A percentile compares a stretch with the other conserved stretches of the same genome.
phyloP scores from a whole-genome alignment of 345 rosid genomes.

The Aurinia saxatilis region DNA sequence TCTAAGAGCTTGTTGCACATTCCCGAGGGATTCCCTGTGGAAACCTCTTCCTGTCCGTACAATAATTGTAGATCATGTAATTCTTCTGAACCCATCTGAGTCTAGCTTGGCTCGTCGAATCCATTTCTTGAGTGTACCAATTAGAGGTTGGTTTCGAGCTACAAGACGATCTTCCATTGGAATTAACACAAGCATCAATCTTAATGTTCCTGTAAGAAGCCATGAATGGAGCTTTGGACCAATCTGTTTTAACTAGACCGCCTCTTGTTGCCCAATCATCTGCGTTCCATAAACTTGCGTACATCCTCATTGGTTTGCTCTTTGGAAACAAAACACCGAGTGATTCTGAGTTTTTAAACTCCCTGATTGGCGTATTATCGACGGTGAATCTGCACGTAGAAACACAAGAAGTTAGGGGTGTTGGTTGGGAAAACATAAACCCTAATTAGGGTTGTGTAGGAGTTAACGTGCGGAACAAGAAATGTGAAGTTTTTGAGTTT shows the following conservation, averaged over 20 bases:
- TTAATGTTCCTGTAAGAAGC: slow-evolving; percentile 36
- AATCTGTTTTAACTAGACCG: slow-evolving; percentile 51
- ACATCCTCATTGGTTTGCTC: slow-evolving; percentile 53
- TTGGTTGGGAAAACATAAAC: not conserved
- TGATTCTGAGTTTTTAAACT: slow-evolving; percentile 48
- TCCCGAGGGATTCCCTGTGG: slow-evolving; percentile 32
- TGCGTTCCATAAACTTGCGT: slow-evolving; percentile 57
- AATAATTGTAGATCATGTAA: slow-evolving; percentile 39
- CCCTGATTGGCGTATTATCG: slow-evolving; percentile 52
- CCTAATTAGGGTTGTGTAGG: not conserved
- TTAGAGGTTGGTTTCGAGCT: slow-evolving; percentile 19
- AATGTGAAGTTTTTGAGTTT: not conserved
- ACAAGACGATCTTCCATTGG: slow-evolving; percentile 26
- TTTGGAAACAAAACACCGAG: slow-evolving; percentile 47
- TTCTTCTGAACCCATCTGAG: slow-evolving; percentile 49
- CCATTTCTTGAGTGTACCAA: slow-evolving; percentile 43
- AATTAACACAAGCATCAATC: slow-evolving; percentile 27
- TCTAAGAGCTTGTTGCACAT: slow-evolving; percentile 18
- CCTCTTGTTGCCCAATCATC: slow-evolving; percentile 64
- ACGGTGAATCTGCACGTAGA: slow-evolving; percentile 31
- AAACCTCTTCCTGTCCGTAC: slow-evolving; percentile 33
- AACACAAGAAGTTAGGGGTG: not conserved
- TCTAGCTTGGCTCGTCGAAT: slow-evolving; percentile 28
- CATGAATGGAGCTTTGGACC: slow-evolving; percentile 42
- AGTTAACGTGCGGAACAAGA: slow-evolving; percentile 2